Evolutionary conservation across 2,329 filamentous ascomycete genomes (phyloP), one percentile per base, ranked within the genome.

Genomic region (Aspergillus pseudonomiae): DNA sequence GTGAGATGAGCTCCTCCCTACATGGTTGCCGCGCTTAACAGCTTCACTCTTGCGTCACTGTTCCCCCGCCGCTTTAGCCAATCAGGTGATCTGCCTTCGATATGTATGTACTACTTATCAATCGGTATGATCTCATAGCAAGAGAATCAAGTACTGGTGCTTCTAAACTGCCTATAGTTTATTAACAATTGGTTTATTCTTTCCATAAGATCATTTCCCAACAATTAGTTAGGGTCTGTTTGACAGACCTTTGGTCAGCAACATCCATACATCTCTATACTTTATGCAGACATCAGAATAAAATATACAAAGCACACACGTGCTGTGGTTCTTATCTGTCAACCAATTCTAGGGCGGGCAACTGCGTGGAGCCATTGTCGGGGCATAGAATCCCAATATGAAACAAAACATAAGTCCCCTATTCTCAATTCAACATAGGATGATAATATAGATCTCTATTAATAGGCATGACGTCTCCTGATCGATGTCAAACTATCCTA

Each of bases 31-130:
- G 34, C 26, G 24, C 34, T 30, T 46, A 36, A 26, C 58, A 65
- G 61, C 63, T 67, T 68, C 65, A 66, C 57, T 60, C 60, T 69
- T 69, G 67, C 67, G 68, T 70, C 68, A 70, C 62, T 61, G 53
- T 16, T 60, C 56, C 41, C 62, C 58, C 60, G 68, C 67, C 59
- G 63, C 60, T 65, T 69, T 64, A 63, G 24, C 34, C 34, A 54
- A 46, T 68, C 67, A 68, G 65, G 66, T 70, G 66, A 68, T 62
- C 34, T 19, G 30, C 50, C 30, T 21, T 61, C 26, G 6, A 5
- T 55, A 34, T 59, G 32, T 52, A 34, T 50, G 32, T 28, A n/a
- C 9, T 7, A 10, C 21, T 24, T 36, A 14, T 41, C 28, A 28
- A 50, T 48, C 21, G 21, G 16, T 9, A 32, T 52, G 48, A 34